phyloP scores from a whole-genome alignment of 768 basidiomycete genomes.

The Chalciporus chontae region DNA sequence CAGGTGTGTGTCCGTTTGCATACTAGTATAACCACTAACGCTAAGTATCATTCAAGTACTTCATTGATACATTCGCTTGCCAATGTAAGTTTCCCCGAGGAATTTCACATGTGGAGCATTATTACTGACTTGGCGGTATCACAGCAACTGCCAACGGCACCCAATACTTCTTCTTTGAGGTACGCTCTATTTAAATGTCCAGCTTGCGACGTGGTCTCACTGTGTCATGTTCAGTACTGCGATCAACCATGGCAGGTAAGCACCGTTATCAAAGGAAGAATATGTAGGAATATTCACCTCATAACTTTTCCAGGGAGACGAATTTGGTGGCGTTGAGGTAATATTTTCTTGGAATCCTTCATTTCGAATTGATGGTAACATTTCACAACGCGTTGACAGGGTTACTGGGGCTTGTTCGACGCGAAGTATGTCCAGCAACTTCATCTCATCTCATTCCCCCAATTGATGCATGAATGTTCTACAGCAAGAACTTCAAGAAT shows the following conservation, averaged over 20 bases:
- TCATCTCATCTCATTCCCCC: background rate
- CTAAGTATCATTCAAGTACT: conserved; percentile 46
- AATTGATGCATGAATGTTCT: conserved; percentile 22
- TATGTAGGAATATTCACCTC: conserved; percentile 10
- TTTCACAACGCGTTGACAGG: conserved; percentile 25
- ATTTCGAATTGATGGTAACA: conserved; percentile 1
- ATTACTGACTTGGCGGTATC: conserved; percentile 6
- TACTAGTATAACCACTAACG: background rate
- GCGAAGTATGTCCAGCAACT: conserved; percentile 38
- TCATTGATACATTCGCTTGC: conserved; percentile 86
- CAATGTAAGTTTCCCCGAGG: conserved; percentile 18
- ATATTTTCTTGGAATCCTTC: conserved; percentile 3
- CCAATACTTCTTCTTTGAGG: conserved; percentile 87
- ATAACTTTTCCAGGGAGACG: conserved; percentile 38
- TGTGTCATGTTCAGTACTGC: conserved; percentile 43
- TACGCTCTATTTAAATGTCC: conserved; percentile 19
- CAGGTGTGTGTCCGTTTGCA: conserved; percentile 37
- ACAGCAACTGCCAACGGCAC: conserved; percentile 79
- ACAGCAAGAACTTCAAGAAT: conserved; percentile 67
- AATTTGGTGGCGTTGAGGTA: conserved; percentile 79
- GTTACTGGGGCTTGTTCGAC: conserved; percentile 68
- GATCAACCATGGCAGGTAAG: conserved; percentile 83
- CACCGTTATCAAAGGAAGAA: background rate
- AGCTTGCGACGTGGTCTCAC: conserved; percentile 5
- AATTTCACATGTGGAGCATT: background rate